A percentile compares a stretch with the other conserved stretches of the same genome.
Conservation (phyloP, 176 grass and related monocot genomes). For the barley (Hordeum vulgare) region MorexV3_pseudomolecules_assembly NC_058524.1:112566696-112567195, state of each 20-base stretch:
- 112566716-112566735: background rate
- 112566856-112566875: too few species aligned
- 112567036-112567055: background rate
- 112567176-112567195: background rate
- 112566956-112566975: background rate
- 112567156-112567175: background rate
- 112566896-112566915: background rate
- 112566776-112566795: background rate
- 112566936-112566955: background rate
- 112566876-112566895: too few species aligned
- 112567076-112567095: background rate
- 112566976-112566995: background rate
- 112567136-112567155: background rate
- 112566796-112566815: background rate
- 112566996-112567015: background rate
- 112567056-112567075: background rate
- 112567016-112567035: background rate
- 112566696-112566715: slow-evolving; percentile 59
- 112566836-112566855: too few species aligned
- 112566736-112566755: background rate
- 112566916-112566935: background rate
- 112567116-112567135: background rate
- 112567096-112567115: background rate
- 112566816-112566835: background rate
- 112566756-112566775: background rate